phyloP scores from a whole-genome alignment of 768 basidiomycete genomes.

The Suillus weaverae region DNA sequence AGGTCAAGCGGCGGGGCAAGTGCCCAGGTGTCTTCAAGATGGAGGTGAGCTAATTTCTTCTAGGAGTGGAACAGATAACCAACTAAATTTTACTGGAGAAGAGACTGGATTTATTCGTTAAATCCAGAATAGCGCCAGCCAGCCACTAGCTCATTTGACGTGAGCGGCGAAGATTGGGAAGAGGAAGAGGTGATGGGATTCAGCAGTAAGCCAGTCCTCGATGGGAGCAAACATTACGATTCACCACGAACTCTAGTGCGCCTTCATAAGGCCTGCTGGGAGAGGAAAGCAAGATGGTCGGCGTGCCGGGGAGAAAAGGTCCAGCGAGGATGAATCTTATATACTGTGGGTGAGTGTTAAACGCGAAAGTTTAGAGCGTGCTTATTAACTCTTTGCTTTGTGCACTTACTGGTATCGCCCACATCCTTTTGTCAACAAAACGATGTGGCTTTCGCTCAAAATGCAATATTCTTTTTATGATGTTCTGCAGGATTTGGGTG shows the following conservation, averaged over 20 bases:
- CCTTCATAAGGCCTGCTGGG: slow-evolving; percentile 14
- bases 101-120: background rate
- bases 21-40: slow-evolving; percentile 26
- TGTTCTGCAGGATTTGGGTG: background rate
- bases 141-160: slow-evolving; percentile 1
- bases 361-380: no score
- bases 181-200: slow-evolving; percentile 18
- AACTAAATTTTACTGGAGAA: slow-evolving; percentile 8
- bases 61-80: slow-evolving; percentile 7
- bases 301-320: slow-evolving; percentile 18
- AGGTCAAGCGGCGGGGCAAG: slow-evolving; percentile 33
- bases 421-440: background rate
- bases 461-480: background rate
- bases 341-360: no score
- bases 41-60: slow-evolving; percentile 22
- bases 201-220: slow-evolving; percentile 23
- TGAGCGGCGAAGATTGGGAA: slow-evolving; percentile 6
- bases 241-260: slow-evolving; percentile 10
- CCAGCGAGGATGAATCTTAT: background rate
- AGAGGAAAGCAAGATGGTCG: slow-evolving; percentile 17
- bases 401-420: background rate
- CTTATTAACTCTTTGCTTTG: background rate
- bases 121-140: slow-evolving; percentile 5
- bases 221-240: slow-evolving; percentile 10
- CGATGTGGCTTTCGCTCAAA: background rate